phyloP scores from a whole-genome alignment of 345 rosid species.

The Eucalyptus polyanthemos region DNA sequence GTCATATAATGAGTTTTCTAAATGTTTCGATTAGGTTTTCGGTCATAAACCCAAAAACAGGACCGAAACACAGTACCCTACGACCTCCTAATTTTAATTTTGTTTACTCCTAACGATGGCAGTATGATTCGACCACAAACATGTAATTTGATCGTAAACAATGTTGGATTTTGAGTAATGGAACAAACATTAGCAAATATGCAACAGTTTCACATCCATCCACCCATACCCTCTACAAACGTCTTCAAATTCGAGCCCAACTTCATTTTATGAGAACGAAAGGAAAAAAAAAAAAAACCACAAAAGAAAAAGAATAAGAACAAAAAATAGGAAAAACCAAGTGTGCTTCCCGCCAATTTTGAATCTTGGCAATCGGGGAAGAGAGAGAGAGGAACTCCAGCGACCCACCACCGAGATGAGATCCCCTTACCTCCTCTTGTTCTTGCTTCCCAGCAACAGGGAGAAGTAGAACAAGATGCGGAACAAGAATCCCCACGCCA shows the following conservation, averaged over 20 bases:
- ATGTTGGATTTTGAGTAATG: neutral
- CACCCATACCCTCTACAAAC: neutral
- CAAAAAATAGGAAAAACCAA: neutral
- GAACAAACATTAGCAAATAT: neutral
- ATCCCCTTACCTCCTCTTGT: slow-evolving; percentile 54
- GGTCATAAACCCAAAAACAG: neutral
- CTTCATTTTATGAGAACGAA: neutral
- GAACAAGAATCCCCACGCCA: slow-evolving; percentile 87
- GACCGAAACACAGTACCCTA: neutral
- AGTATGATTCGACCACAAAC: neutral
- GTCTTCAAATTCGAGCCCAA: neutral
- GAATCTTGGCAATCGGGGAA: neutral
- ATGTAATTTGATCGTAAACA: neutral
- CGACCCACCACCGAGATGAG: neutral
- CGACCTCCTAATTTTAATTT: too few relatives aligned
- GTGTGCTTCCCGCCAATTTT: neutral
- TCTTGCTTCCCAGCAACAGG: slow-evolving; percentile 83
- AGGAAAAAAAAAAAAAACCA: neutral
- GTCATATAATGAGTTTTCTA: neutral
- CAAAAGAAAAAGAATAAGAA: neutral
- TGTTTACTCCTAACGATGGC: too few relatives aligned
- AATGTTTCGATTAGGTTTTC: neutral
- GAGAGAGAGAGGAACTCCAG: neutral
- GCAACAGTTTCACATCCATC: neutral
- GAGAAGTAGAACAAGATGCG: slow-evolving; percentile 72